A percentile compares a stretch with the other conserved stretches of the same genome.
Conservation (phyloP, 1,284 basidiomycete genomes). For the Calocybe gambosa region DNA sequence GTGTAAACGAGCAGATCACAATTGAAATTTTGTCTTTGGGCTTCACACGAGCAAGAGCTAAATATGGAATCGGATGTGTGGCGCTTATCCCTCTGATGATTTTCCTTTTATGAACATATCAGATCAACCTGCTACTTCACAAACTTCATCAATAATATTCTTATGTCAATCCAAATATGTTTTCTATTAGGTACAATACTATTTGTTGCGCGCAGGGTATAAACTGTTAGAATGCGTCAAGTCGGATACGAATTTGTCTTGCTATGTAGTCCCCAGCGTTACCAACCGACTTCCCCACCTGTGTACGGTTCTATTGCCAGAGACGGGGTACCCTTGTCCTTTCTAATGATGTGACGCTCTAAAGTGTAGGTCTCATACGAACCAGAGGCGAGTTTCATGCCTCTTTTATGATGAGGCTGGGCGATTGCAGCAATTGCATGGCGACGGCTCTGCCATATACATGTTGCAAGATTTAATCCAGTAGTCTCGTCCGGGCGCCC, state of each 20-base stretch:
- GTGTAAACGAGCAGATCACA: too few species aligned
- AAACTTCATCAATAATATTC: too few species aligned
- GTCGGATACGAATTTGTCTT: not conserved
- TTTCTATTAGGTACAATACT: too few species aligned
- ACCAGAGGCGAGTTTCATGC: slow-evolving; percentile 72
- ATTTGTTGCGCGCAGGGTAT: too few species aligned
- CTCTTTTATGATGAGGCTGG: slow-evolving; percentile 73
- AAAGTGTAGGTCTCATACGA: slow-evolving; percentile 79
- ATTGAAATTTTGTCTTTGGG: too few species aligned
- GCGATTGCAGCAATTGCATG: slow-evolving; percentile 78
- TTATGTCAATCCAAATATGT: too few species aligned
- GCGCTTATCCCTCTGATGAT: too few species aligned
- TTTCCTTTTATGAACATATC: too few species aligned
- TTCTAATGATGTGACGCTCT: slow-evolving; percentile 69
- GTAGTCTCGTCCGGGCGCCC: slow-evolving; percentile 73
- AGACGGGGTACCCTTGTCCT: slow-evolving; percentile 49
- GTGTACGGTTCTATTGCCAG: slow-evolving; percentile 56
- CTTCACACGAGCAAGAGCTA: too few species aligned
- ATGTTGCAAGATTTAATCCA: slow-evolving; percentile 88
- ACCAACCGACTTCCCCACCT: slow-evolving; percentile 71
- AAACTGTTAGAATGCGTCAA: too few species aligned
- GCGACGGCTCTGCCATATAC: slow-evolving; percentile 86
- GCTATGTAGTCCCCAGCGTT: slow-evolving; percentile 2
- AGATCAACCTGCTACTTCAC: too few species aligned
- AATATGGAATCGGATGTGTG: too few species aligned